Evolutionary conservation across 1,139 yeast species (phyloP).

Genomic region (Candida mesenterica): DNA sequence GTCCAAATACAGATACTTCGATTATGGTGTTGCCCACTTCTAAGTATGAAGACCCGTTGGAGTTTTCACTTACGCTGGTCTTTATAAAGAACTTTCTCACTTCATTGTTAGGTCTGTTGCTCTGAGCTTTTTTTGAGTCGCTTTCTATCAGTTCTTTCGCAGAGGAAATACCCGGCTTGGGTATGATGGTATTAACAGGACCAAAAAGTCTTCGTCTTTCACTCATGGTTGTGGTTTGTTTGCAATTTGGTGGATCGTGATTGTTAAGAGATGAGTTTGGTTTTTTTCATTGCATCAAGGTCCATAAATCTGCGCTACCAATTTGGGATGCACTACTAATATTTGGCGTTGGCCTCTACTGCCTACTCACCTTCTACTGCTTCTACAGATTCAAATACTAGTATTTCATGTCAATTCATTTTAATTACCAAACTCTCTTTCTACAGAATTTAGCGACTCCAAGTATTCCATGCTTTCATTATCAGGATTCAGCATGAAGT

Average conservation of each 20-base stretch:
- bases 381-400: too few species aligned
- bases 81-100: slow-evolving; percentile 48
- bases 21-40: slow-evolving; percentile 65
- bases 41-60: slow-evolving; percentile 80
- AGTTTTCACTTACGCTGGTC: slow-evolving; percentile 63
- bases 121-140: slow-evolving; percentile 5
- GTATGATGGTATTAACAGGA: slow-evolving; percentile 56
- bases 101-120: slow-evolving; percentile 19
- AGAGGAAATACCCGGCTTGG: slow-evolving; percentile 27
- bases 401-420: too few species aligned
- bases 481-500: slow-evolving; percentile 19
- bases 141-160: too few species aligned
- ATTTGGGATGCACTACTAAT: too few species aligned
- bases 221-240: slow-evolving; percentile 22
- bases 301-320: slow-evolving; percentile 5
- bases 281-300: slow-evolving; percentile 3
- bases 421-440: slow-evolving; percentile 1
- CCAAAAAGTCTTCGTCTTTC: slow-evolving; percentile 77
- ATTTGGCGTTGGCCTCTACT: too few species aligned
- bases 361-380: too few species aligned
- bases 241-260: not conserved
- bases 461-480: slow-evolving; percentile 13
- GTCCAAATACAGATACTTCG: slow-evolving; percentile 80
- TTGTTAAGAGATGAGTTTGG: slow-evolving; percentile 6
- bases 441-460: slow-evolving; percentile 12